Base-by-base conservation (phyloP, 2,329 filamentous ascomycete species). In the Scedosporium dehoogii region DNA sequence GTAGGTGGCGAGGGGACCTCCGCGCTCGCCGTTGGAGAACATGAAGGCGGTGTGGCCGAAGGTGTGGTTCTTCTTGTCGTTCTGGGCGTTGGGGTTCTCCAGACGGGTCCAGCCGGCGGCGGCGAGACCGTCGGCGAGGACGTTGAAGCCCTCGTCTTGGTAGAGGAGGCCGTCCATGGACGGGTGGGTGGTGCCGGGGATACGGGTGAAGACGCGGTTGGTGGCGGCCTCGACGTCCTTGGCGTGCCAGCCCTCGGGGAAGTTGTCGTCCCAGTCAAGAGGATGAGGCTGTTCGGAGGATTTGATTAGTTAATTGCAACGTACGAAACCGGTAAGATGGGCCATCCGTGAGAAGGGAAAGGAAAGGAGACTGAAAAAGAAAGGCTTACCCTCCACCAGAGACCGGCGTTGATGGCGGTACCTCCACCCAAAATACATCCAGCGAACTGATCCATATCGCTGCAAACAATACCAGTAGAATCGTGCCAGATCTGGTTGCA, bases 1-100 rank as follows among this genome's bases (percentile, higher is more conserved):
- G 69, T 91, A 91, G 0, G 88, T 89, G 7, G 84, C 85, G 70
- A 91, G 77, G 12, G 88, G 88, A 1, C 89, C 88, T 55, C 85
- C 85, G 64, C 88, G 79, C 71, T 89, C 85, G 60, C 86, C 87
- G 56, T 85, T 75, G 5, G 77, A 75, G 70, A 85, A 89, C 84
- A 90, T 88, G 76, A 84, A 89, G 27, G 84, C 81, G 25, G 85
- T 84, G 72, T 85, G 82, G 53, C 81, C 80, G 72, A 79, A 90
- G 0, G 83, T 85, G 66, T 79, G 78, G 73, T 89, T 85, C 81
- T 91, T 91, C 70, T 81, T 71, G 63, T 81, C 77, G 0, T 86
- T 85, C 56, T 80, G 75, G 16, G 78, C 68, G 68, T 88, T 88
- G 25, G 85, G 83, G 12, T 81, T 79, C 25, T 90, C 80, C 58